Base-by-base conservation (phyloP, 129 eudicot species). In the Flaveria robusta region DNA sequence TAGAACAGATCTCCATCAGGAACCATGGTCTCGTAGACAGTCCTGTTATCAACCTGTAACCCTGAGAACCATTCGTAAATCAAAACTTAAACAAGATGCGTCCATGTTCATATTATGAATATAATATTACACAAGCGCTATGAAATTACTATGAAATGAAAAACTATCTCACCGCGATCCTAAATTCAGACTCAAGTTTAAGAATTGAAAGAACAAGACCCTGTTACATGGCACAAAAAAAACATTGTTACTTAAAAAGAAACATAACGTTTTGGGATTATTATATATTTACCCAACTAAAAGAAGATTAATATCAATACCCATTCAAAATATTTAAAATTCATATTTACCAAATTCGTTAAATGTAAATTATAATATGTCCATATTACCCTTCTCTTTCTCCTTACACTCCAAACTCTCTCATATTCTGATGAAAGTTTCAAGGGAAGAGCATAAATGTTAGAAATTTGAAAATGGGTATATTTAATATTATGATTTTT, bases 1-100 rank as follows among this genome's bases (percentile, higher is more conserved):
- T 86, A 22, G 97, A 89, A 84, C 93, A 82, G 37, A 94, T 88
- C 82, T 94, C 98, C 84, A 87, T 79, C 81, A 91, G 76, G 79
- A 82, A 91, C 97, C 97, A 94, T 34, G 97, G 85, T 79, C 98
- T 91, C 81, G 87, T 84, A 81, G 82, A 92, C 80, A 94, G 73
- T 47, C 96, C 96, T 59, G 88, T 62, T 79, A 87, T 83, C 83
- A 94, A 79, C 82, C 91, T 87, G 74, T 91, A 91, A 27, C 88
- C 93, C 98, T 93, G 86, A 59, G 42, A 39, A 79, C 71, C 22
- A 71, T 49, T 27, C 49, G 56, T 23, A 72, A 29, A 34, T 77
- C 43, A 50, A 70, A 16, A 71, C 81, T 26, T 47, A 26, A 70
- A 20, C 62, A 19, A 59, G 52, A 74, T 41, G 66, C 20, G 60